Percentiles rank a stretch among this genome's conserved stretches.
Conservation (phyloP, 139 green algal species). For the Coelastrella sp. region DNA sequence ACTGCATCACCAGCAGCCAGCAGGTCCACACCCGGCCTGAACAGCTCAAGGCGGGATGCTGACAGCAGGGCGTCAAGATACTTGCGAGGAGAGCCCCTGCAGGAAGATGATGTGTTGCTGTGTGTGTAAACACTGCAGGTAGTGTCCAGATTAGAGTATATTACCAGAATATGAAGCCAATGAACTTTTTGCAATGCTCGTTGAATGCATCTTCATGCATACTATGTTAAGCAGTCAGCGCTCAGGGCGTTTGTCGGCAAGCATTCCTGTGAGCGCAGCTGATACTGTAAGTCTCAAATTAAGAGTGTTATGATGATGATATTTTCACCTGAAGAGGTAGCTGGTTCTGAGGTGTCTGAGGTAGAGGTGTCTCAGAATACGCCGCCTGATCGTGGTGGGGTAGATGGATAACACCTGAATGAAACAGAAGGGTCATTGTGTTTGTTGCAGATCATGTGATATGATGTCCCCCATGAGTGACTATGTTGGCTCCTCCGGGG, state of each 20-base stretch:
- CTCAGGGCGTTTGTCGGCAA: too few species aligned
- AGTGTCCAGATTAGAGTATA: background rate
- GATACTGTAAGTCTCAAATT: background rate
- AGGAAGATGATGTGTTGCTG: background rate
- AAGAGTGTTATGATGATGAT: background rate
- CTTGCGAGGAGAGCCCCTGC: conserved; percentile 40
- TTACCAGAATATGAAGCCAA: too few species aligned
- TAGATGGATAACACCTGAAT: conserved; percentile 59
- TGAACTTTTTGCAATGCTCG: too few species aligned
- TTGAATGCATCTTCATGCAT: too few species aligned
- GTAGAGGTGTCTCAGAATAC: conserved; percentile 65
- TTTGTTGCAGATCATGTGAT: too few species aligned
- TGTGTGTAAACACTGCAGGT: background rate
- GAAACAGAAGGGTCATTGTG: too few species aligned
- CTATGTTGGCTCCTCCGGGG: too few species aligned
- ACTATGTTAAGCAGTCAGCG: too few species aligned
- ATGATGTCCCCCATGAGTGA: too few species aligned
- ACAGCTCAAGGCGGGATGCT: conserved; percentile 65
- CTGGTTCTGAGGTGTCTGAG: conserved; percentile 54
- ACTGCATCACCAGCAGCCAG: conserved; percentile 61
- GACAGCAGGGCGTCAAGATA: conserved; percentile 70
- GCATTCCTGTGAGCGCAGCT: too few species aligned
- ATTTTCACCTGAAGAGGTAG: conserved; percentile 69
- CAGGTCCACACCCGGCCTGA: conserved; percentile 71
- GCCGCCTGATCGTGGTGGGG: conserved; percentile 55